Percentiles rank a stretch among this genome's conserved stretches.
These are phyloP conservation scores for Microbotryomycetes sp. DNA, from an alignment of 1,284 basidiomycete genomes.

Conservation along the genomic window DNA sequence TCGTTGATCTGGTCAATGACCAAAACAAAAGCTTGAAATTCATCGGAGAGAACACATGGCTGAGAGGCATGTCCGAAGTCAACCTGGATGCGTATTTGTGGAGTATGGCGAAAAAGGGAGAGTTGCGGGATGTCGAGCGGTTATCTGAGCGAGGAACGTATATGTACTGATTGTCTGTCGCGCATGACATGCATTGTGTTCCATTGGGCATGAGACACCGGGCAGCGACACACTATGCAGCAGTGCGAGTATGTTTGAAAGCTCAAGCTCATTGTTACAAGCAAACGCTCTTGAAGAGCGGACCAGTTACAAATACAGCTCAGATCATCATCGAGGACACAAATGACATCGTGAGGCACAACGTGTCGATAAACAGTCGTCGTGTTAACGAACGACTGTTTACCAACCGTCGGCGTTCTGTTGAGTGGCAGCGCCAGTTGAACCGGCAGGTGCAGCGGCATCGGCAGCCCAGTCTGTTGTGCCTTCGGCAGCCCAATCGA, in stretches of 20 bases:
- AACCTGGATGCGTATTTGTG: conserved; percentile 13
- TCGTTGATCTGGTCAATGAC: conserved; percentile 53
- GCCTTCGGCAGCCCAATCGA: background rate
- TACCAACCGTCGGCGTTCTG: background rate
- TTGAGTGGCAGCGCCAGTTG: background rate
- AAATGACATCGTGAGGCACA: too few relatives aligned
- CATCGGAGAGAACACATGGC: conserved; percentile 35
- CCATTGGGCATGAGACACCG: too few relatives aligned
- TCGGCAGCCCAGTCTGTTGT: background rate
- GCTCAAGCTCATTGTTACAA: background rate
- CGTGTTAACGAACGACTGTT: too few relatives aligned
- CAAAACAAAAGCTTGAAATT: conserved; percentile 33
- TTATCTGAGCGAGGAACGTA: conserved; percentile 21
- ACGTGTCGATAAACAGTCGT: too few relatives aligned
- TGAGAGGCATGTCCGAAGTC: conserved; percentile 6
- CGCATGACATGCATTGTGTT: background rate
- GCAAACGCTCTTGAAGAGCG: background rate
- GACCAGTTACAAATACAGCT: too few relatives aligned
- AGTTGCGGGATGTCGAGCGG: conserved; percentile 8
- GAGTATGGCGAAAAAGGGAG: conserved; percentile 5
- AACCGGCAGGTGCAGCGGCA: background rate
- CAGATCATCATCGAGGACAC: too few relatives aligned
- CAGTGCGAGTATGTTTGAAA: background rate
- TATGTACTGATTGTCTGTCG: conserved; percentile 15
- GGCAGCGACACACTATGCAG: too few relatives aligned